These are phyloP conservation scores for Keithomyces neogunnii DNA, from an alignment of 2,329 filamentous ascomycete species.

Conservation along the genomic window DNA sequence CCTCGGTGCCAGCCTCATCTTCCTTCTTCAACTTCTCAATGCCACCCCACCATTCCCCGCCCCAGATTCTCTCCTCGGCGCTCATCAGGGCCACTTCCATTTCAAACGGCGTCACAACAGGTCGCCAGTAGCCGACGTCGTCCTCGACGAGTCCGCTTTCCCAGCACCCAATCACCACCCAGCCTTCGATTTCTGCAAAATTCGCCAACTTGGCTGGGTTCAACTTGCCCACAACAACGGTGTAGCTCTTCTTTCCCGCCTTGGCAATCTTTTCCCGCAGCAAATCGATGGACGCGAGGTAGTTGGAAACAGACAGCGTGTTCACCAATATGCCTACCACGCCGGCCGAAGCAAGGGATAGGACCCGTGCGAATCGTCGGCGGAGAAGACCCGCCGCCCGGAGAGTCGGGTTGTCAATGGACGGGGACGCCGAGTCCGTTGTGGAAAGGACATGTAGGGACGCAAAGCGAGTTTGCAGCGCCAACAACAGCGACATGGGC, in stretches of 20 bases:
- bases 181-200: slow-evolving; percentile 89
- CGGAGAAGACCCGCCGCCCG: slow-evolving; percentile 54
- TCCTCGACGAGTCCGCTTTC: slow-evolving; percentile 89
- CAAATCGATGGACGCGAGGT: slow-evolving; percentile 69
- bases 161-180: slow-evolving; percentile 98
- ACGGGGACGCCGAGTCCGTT: slow-evolving; percentile 40
- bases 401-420: slow-evolving; percentile 34
- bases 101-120: slow-evolving; percentile 93
- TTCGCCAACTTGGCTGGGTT: slow-evolving; percentile 96
- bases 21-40: slow-evolving; percentile 60
- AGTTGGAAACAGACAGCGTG: slow-evolving; percentile 86
- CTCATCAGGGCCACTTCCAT: slow-evolving; percentile 66
- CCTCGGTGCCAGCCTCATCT: slow-evolving; percentile 15
- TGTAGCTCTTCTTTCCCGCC: slow-evolving; percentile 90
- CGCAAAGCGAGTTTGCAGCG: slow-evolving; percentile 72
- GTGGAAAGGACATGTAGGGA: slow-evolving; percentile 73
- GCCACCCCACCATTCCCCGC: slow-evolving; percentile 79
- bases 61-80: slow-evolving; percentile 75
- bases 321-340: slow-evolving; percentile 94
- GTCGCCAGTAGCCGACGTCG: slow-evolving; percentile 71
- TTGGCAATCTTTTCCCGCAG: slow-evolving; percentile 64
- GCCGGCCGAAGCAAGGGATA: slow-evolving; percentile 68
- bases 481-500: slow-evolving; percentile 74
- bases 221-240: slow-evolving; percentile 92
- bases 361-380: slow-evolving; percentile 80